Evolutionary conservation across 345 rosid genomes (phyloP).

Genomic region (Euphorbia pulcherrima): DNA sequence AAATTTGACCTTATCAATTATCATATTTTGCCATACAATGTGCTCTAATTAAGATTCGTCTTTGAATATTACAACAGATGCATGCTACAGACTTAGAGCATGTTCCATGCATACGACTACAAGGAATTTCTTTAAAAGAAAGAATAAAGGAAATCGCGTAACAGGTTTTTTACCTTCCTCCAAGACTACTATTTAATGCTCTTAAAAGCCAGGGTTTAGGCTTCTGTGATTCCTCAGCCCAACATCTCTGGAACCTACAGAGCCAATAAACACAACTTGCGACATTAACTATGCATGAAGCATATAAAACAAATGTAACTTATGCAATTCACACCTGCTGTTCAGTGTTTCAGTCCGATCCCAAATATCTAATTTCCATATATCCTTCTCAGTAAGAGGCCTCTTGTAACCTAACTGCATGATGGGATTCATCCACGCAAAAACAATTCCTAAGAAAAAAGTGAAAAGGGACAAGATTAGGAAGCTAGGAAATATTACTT

Average conservation of each 20-base stretch:
- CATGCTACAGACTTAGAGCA: neutral
- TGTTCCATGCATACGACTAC: neutral
- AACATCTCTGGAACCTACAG: slow-evolving; percentile 71
- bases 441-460: slow-evolving; percentile 45
- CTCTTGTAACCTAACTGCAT: slow-evolving; percentile 83
- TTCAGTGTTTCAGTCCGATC: slow-evolving; percentile 83
- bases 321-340: slow-evolving; percentile 39
- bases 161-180: slow-evolving; percentile 57
- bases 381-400: slow-evolving; percentile 88
- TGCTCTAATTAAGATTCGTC: neutral
- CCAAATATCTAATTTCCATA: slow-evolving; percentile 92
- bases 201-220: slow-evolving; percentile 92
- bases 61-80: neutral
- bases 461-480: slow-evolving; percentile 14
- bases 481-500: slow-evolving; percentile 7
- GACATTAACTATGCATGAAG: slow-evolving; percentile 19
- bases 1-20: neutral
- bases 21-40: slow-evolving; percentile 1
- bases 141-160: neutral
- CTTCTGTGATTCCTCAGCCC: slow-evolving; percentile 73
- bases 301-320: slow-evolving; percentile 9
- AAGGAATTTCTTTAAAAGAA: neutral
- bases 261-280: slow-evolving; percentile 23
- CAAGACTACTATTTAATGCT: slow-evolving; percentile 75
- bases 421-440: slow-evolving; percentile 84